phyloP scores from a whole-genome alignment of 2,329 filamentous ascomycete genomes.

The Penicillium expansum region DNA sequence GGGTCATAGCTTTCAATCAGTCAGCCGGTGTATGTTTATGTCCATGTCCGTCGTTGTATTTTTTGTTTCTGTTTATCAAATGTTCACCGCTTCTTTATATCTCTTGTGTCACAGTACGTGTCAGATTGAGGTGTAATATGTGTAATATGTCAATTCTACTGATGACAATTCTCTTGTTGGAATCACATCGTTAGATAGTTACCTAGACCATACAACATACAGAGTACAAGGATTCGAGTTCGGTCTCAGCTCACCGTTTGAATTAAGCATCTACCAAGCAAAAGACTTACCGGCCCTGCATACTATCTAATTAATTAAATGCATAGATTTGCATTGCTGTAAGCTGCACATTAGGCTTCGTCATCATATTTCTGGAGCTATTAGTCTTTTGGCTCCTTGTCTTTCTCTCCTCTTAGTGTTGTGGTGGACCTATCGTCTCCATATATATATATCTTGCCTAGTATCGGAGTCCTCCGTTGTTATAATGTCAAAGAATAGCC shows the following conservation, averaged over 20 bases:
- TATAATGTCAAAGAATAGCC: background rate
- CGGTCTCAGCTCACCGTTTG: background rate
- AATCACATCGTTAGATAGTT: background rate
- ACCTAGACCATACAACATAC: too few relatives aligned
- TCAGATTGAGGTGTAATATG: background rate
- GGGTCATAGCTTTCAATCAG: background rate
- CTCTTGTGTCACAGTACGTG: background rate
- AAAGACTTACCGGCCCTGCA: too few relatives aligned
- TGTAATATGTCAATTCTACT: background rate
- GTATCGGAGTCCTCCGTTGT: too few relatives aligned
- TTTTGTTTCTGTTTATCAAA: background rate
- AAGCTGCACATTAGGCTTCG: background rate
- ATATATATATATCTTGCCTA: background rate
- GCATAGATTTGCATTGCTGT: rapidly evolving
- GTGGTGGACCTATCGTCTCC: background rate
- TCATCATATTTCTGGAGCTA: too few relatives aligned
- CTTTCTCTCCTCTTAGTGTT: background rate
- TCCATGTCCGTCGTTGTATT: background rate
- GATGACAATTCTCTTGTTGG: background rate
- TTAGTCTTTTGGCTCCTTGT: too few relatives aligned
- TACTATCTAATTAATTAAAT: background rate
- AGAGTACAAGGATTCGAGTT: background rate
- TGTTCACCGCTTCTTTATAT: background rate
- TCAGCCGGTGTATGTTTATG: background rate
- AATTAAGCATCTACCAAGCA: background rate